Conservation (phyloP, 2,329 filamentous ascomycete species). For the Cladorrhinum sp. region DNA sequence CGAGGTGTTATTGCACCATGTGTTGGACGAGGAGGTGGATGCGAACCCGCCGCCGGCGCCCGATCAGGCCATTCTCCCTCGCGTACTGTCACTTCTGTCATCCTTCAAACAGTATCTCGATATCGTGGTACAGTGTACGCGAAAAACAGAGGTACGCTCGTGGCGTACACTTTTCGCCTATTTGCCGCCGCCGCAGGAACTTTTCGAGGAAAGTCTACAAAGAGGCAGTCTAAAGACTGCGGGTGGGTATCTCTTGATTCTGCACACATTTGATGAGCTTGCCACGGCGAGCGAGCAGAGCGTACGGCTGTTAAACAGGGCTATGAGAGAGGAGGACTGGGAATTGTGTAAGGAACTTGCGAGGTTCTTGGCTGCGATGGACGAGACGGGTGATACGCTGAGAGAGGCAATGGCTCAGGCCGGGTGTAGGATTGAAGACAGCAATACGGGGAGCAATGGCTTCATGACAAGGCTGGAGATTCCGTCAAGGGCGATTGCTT, state of each 20-base stretch:
- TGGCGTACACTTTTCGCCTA: conserved; percentile 94
- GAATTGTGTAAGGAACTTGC: conserved; percentile 93
- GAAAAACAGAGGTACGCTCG: conserved; percentile 92
- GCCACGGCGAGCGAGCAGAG: conserved; percentile 71
- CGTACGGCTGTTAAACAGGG: conserved; percentile 74
- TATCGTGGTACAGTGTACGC: conserved; percentile 92
- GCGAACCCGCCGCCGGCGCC: conserved; percentile 54
- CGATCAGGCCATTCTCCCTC: conserved; percentile 61
- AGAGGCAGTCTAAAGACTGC: conserved; percentile 89
- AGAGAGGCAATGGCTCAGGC: conserved; percentile 57
- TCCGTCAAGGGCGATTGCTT: conserved; percentile 26
- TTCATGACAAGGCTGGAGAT: conserved; percentile 30
- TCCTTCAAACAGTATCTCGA: conserved; percentile 86
- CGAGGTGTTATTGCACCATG: conserved; percentile 87
- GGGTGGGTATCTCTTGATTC: conserved; percentile 89
- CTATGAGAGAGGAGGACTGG: conserved; percentile 85
- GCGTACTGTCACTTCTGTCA: conserved; percentile 62
- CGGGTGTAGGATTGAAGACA: conserved; percentile 26
- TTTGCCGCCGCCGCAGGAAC: conserved; percentile 80
- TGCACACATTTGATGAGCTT: conserved; percentile 77
- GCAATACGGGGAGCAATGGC: conserved; percentile 32
- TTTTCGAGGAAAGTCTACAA: conserved; percentile 89
- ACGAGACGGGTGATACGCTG: conserved; percentile 79
- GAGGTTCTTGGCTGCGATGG: conserved; percentile 89
- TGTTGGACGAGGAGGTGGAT: conserved; percentile 93